These are phyloP conservation scores for Articulospora tetracladia DNA, from an alignment of 495 filamentous ascomycete species.

Conservation along the genomic window DNA sequence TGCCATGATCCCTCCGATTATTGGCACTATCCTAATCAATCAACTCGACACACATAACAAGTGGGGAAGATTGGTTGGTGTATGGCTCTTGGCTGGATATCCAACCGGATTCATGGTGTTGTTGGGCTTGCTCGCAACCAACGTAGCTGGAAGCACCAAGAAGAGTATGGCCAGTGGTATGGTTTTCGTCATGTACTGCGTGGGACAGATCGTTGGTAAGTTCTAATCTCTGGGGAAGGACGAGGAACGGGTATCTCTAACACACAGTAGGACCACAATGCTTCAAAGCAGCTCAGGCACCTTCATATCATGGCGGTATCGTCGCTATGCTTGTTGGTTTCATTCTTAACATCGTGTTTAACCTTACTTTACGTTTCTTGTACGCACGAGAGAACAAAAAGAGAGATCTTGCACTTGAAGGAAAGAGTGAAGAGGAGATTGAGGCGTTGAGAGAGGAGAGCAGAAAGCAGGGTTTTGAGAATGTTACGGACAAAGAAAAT, in stretches of 20 bases:
- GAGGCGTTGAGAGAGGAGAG: constrained; percentile 25
- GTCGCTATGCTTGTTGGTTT: constrained; percentile 28
- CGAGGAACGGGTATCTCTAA: constrained; percentile 11
- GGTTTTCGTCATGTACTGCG: constrained; percentile 9
- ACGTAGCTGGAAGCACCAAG: constrained; percentile 21
- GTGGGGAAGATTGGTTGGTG: constrained; percentile 8
- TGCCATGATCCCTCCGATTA: constrained; percentile 32
- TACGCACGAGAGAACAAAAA: constrained; percentile 55
- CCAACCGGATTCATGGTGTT: constrained; percentile 60
- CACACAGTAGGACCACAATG: constrained; percentile 20
- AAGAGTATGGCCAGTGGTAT: constrained; percentile 16
- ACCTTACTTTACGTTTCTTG: constrained; percentile 60
- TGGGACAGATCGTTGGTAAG: constrained; percentile 16
- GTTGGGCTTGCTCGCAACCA: constrained; percentile 51
- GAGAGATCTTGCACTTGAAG: constrained; percentile 20
- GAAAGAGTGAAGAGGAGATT: constrained; percentile 25
- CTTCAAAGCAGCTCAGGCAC: constrained; percentile 27
- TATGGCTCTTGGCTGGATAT: constrained; percentile 34
- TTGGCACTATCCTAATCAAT: constrained; percentile 33
- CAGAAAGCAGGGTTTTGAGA: constrained; percentile 28
- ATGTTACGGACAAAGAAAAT: constrained; percentile 29
- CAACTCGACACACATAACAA: constrained; percentile 10
- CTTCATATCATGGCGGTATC: constrained; percentile 61
- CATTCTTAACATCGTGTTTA: constrained; percentile 48
- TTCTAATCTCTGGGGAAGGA: constrained; percentile 1